Evolutionary conservation across 2,329 filamentous ascomycete species (phyloP).

Genomic region (Epichloe amarillans): DNA sequence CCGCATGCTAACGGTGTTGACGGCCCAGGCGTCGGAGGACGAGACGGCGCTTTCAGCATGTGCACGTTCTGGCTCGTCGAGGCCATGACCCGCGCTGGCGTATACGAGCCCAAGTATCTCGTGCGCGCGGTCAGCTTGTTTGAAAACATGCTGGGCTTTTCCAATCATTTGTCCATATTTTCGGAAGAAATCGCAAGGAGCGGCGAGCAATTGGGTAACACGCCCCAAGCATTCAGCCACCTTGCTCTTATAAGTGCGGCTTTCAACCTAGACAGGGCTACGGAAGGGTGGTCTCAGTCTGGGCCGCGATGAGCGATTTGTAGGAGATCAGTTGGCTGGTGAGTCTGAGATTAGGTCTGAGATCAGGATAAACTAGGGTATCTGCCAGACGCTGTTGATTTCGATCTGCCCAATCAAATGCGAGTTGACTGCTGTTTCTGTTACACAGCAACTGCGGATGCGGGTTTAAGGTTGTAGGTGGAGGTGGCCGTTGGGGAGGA

Average conservation of each 20-base stretch:
- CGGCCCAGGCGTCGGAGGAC: constrained; percentile 51
- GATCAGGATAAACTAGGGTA: too few species aligned
- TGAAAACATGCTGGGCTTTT: constrained; percentile 65
- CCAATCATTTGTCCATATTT: constrained; percentile 67
- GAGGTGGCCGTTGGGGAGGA: too few species aligned
- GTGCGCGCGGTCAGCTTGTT: constrained; percentile 53
- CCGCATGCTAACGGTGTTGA: background rate
- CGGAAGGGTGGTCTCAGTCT: constrained; percentile 12
- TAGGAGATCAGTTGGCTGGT: background rate
- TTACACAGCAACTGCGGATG: too few species aligned
- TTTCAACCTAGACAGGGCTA: constrained; percentile 55
- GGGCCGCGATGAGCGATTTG: constrained; percentile 8
- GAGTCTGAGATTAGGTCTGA: too few species aligned
- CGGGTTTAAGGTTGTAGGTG: too few species aligned
- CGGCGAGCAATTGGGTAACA: constrained; percentile 69
- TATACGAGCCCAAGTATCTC: constrained; percentile 53
- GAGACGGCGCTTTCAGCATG: constrained; percentile 68
- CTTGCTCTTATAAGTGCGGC: constrained; percentile 63
- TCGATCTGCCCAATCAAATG: too few species aligned
- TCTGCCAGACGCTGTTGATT: too few species aligned
- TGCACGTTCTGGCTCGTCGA: constrained; percentile 77
- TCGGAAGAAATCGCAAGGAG: constrained; percentile 64
- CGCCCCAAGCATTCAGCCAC: constrained; percentile 67
- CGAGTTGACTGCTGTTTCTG: too few species aligned
- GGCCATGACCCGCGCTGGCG: constrained; percentile 55